Conservation (phyloP, 163 green algal genomes). For the Trebouxia gelatinosa region DNA sequence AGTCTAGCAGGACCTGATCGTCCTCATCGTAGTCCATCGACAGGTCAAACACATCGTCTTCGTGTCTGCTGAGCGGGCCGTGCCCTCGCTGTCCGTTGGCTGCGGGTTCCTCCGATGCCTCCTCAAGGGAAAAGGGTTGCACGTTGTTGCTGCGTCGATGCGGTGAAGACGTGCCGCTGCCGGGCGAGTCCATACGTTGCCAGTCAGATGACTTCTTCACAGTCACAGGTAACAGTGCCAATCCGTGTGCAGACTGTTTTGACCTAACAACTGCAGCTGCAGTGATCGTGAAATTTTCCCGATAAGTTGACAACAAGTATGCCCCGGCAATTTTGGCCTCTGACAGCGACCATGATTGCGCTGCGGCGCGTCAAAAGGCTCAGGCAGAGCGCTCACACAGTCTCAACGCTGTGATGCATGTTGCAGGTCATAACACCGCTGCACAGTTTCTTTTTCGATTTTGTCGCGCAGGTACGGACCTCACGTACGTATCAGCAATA, state of each 20-base stretch:
- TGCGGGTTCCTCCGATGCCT: background rate
- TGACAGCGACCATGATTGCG: no score
- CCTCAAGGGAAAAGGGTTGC: conserved; percentile 13
- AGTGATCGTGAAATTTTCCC: background rate
- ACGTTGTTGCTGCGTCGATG: conserved; percentile 22
- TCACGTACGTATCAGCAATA: no score
- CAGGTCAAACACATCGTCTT: conserved; percentile 43
- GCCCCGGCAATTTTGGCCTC: background rate
- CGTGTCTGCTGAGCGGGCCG: conserved; percentile 15
- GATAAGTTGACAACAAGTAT: background rate
- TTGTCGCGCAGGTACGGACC: no score
- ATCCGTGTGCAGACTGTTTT: background rate
- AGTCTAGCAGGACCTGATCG: conserved; percentile 62
- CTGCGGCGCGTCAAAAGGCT: no score
- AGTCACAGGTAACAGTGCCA: background rate
- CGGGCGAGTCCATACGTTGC: background rate
- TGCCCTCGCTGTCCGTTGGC: conserved; percentile 1
- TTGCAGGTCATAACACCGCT: no score
- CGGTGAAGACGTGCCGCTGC: background rate
- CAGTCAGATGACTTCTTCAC: no score
- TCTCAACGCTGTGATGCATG: no score
- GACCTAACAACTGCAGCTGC: background rate
- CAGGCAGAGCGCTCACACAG: no score
- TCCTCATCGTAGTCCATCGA: conserved; percentile 42
- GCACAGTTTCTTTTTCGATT: no score